Evolutionary conservation across 305 asterid genomes (phyloP).

Genomic region (Fraxinus platypoda): DNA sequence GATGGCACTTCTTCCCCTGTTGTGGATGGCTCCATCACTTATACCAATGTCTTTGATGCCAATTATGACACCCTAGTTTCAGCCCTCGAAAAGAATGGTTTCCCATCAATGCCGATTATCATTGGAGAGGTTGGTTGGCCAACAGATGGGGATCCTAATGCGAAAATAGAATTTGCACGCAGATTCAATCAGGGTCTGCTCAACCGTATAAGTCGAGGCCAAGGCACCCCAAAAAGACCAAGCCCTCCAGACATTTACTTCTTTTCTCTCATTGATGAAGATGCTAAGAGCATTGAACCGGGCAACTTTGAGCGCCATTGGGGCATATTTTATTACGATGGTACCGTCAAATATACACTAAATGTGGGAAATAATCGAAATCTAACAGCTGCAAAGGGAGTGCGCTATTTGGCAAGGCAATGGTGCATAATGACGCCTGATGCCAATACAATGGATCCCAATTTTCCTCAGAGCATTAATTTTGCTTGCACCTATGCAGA

Average conservation of each 20-base stretch:
- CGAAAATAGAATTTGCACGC: slow-evolving; percentile 55
- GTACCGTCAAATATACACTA: slow-evolving; percentile 62
- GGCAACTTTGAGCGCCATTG: slow-evolving; percentile 90
- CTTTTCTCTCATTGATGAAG: slow-evolving; percentile 67
- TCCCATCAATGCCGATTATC: slow-evolving; percentile 47
- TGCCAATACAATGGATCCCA: slow-evolving; percentile 53
- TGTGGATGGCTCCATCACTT: slow-evolving; percentile 51
- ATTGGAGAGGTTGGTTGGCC: slow-evolving; percentile 96
- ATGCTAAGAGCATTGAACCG: slow-evolving; percentile 61
- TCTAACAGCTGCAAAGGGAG: slow-evolving; percentile 77
- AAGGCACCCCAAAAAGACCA: slow-evolving; percentile 67
- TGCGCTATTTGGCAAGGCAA: slow-evolving; percentile 57
- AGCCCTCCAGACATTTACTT: slow-evolving; percentile 62
- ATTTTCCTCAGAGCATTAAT: slow-evolving; percentile 35
- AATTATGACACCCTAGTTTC: slow-evolving; percentile 74
- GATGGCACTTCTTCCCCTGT: slow-evolving; percentile 53
- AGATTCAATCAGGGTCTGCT: slow-evolving; percentile 74
- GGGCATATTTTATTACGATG: slow-evolving; percentile 80
- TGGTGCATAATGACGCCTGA: slow-evolving; percentile 84
- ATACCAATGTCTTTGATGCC: slow-evolving; percentile 79
- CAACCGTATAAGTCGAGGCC: slow-evolving; percentile 48
- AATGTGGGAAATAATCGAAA: slow-evolving; percentile 49
- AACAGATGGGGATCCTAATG: slow-evolving; percentile 60
- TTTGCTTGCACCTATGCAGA: slow-evolving; percentile 74
- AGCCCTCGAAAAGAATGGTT: slow-evolving; percentile 78